Evolutionary conservation across 2,329 filamentous ascomycete genomes (phyloP).

Genomic region (Epichloe scottii): DNA sequence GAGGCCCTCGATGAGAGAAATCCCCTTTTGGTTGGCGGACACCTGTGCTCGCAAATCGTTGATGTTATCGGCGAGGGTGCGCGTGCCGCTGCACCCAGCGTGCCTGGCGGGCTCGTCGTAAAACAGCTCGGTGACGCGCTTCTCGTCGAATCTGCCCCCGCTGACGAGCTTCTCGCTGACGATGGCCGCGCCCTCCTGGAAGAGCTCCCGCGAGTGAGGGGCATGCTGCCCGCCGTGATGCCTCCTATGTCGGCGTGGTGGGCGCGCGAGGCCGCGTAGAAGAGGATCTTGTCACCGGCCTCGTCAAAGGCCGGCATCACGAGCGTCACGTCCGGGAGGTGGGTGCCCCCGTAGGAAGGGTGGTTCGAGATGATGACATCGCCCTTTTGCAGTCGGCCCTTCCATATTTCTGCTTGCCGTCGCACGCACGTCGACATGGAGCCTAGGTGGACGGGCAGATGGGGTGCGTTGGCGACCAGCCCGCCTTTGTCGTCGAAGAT

Average conservation of each 20-base stretch:
- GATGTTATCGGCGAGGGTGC: constrained; percentile 68
- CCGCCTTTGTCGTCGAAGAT: constrained; percentile 66
- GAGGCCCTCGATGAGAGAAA: constrained; percentile 62
- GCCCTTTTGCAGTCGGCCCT: constrained; percentile 61
- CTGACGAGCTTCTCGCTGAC: constrained; percentile 60
- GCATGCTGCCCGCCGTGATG: constrained; percentile 71
- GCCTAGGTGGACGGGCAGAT: constrained; percentile 68
- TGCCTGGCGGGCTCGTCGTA: constrained; percentile 63
- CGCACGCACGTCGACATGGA: constrained; percentile 74
- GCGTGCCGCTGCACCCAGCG: constrained; percentile 64
- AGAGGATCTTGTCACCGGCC: constrained; percentile 56
- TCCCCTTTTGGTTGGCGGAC: constrained; percentile 74
- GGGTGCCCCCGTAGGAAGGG: constrained; percentile 71
- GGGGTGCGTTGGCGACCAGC: constrained; percentile 66
- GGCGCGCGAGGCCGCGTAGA: constrained; percentile 69
- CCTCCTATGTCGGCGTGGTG: constrained; percentile 82
- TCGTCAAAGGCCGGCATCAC: constrained; percentile 64
- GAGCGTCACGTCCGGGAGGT: constrained; percentile 71
- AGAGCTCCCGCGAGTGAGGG: constrained; percentile 57
- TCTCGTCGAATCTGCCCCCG: constrained; percentile 65
- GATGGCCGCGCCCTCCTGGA: constrained; percentile 50
- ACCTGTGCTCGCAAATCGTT: constrained; percentile 77
- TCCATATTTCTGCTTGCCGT: constrained; percentile 69
- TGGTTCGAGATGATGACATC: constrained; percentile 79
- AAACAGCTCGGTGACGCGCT: constrained; percentile 59